phyloP scores from a whole-genome alignment of 2,329 filamentous ascomycete genomes.

The Cordyceps militaris region DNA sequence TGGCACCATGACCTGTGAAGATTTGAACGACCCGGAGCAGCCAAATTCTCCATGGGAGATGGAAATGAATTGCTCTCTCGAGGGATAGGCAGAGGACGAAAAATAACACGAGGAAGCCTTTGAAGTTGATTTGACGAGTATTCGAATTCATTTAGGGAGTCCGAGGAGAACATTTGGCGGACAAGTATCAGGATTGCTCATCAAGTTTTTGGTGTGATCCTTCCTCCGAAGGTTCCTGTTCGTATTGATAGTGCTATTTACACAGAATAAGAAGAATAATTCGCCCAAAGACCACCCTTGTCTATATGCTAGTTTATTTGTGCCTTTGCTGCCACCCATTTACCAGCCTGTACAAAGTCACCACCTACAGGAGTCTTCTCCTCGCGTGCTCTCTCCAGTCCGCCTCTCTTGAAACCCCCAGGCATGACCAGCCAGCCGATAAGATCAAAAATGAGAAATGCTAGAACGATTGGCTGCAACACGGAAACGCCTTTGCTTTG shows the following conservation, averaged over 20 bases:
- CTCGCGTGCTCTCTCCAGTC: slow-evolving; percentile 34
- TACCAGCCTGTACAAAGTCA: slow-evolving; percentile 19
- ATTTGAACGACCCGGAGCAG: neutral
- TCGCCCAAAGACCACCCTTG: neutral
- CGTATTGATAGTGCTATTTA: neutral
- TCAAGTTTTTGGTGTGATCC: too few species aligned
- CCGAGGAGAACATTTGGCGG: too few species aligned
- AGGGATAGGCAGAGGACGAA: too few species aligned
- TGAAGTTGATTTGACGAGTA: too few species aligned
- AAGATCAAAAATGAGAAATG: slow-evolving; percentile 38
- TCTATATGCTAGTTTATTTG: neutral
- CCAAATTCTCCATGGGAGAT: neutral
- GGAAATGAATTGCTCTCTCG: too few species aligned
- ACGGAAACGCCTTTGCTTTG: slow-evolving; percentile 48
- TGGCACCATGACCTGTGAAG: too few species aligned
- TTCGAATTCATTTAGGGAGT: too few species aligned
- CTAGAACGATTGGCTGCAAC: slow-evolving; percentile 49
- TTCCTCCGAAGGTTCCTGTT: neutral
- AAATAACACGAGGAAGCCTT: too few species aligned
- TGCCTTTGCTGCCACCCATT: slow-evolving; percentile 15
- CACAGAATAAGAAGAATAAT: neutral
- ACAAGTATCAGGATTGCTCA: too few species aligned
- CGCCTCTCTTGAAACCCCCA: slow-evolving; percentile 31
- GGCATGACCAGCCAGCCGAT: slow-evolving; percentile 40
- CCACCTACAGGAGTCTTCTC: slow-evolving; percentile 29